Evolutionary conservation across 176 grass and related monocot species (phyloP).

Genomic region (Carex kokanica): DNA sequence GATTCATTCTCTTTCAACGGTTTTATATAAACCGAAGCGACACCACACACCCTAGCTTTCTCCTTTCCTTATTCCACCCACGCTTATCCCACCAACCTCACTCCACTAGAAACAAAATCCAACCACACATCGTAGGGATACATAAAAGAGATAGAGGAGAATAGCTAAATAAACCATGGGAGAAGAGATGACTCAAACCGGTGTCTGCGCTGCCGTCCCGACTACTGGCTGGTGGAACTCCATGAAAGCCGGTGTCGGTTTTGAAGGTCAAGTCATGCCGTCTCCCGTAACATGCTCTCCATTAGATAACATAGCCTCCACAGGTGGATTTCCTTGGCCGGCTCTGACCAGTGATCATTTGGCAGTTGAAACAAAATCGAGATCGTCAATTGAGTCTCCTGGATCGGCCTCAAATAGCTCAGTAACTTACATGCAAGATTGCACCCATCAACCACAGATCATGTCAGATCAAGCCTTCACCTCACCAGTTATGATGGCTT

Average conservation of each 20-base stretch:
- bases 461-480: constrained; percentile 24
- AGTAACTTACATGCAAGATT: constrained; percentile 20
- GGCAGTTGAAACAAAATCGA: constrained; percentile 13
- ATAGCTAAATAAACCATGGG: constrained; percentile 15
- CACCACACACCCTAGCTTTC: constrained; percentile 11
- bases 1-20: constrained; percentile 24
- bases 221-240: constrained; percentile 28
- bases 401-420: constrained; percentile 26
- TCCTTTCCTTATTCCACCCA: constrained; percentile 28
- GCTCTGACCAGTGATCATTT: neutral
- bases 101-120: constrained; percentile 34
- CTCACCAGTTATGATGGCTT: constrained; percentile 22
- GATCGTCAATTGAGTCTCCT: constrained; percentile 16
- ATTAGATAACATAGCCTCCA: neutral
- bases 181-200: constrained; percentile 22
- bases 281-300: constrained; percentile 21
- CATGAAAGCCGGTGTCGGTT: constrained; percentile 22
- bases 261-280: constrained; percentile 13
- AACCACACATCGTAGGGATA: constrained; percentile 17
- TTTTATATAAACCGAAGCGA: constrained; percentile 25
- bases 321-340: neutral
- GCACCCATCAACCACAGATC: constrained; percentile 11
- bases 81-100: constrained; percentile 32
- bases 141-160: neutral
- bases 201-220: neutral